Base-by-base conservation (phyloP, 2,329 filamentous ascomycete species). In the Botrytis aclada region DNA sequence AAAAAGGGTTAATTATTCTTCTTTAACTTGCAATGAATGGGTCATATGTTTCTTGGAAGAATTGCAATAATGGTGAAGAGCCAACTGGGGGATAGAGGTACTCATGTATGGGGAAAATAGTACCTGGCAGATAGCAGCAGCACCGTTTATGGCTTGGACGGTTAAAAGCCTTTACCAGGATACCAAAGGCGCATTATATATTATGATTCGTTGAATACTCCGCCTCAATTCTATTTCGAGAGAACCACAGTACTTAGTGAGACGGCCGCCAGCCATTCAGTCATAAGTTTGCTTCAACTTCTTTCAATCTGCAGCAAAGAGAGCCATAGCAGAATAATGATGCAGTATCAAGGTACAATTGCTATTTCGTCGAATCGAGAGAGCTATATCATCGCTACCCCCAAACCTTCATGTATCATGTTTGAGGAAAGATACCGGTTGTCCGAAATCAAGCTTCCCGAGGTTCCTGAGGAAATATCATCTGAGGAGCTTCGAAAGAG, bases 191-290 rank as follows among this genome's bases (percentile, higher is more conserved):
- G 10, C 7, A 47, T 65, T 10, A 25, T n/a, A n/a, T n/a, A 47
- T 10, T 18, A 2, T 65, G 43, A 65, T 65, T 65, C 63, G 63
- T 47, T 16, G 29, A n/a, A 47, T 18, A 65, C 63, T 65, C 63
- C 63, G 63, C 63, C 63, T n/a, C 63, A 5, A 47, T 65, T 65
- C 63, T 65, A 65, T 65, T 65, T 65, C 14, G 12, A 47, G 20
- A 22, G 14, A n/a, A 67, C 5, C 8, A 39, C 25, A 29, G 39
- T 9, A 56, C 51, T n/a, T 56, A 18, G n/a, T 56, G 51, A 32
- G 51, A 29, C 51, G n/a, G 5, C 51, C 14, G 51, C n/a, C 51
- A 56, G 14, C n/a, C n/a, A 56, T 29, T 56, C 51, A 16, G 9
- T 56, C 51, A 67, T 29, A 56, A 29, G 47, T 56, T 67, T 56